Evolutionary conservation across 2,329 filamentous ascomycete genomes (phyloP).

Genomic region (Colletotrichum spaethianum): DNA sequence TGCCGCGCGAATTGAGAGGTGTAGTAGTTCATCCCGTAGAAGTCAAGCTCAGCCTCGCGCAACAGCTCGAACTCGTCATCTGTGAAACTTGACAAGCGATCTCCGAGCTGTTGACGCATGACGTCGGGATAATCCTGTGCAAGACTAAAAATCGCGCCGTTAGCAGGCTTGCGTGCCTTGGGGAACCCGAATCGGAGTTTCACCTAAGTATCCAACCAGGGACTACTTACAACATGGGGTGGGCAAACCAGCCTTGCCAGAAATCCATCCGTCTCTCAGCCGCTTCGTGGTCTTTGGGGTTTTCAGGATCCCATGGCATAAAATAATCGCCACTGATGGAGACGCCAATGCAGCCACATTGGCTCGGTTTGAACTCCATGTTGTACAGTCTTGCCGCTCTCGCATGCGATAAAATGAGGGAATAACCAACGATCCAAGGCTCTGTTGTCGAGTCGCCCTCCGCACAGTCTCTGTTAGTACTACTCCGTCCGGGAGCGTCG

Average conservation of each 20-base stretch:
- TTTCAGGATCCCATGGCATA: slow-evolving; percentile 53
- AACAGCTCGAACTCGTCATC: slow-evolving; percentile 54
- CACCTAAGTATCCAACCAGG: no score
- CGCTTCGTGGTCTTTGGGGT: slow-evolving; percentile 52
- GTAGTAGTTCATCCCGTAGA: slow-evolving; percentile 60
- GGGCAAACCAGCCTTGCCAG: slow-evolving; percentile 55
- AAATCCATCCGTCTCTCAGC: slow-evolving; percentile 56
- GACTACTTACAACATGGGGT: slow-evolving; percentile 47
- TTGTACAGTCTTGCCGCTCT: slow-evolving; percentile 54
- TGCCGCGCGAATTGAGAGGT: slow-evolving; percentile 55
- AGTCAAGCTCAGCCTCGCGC: slow-evolving; percentile 51
- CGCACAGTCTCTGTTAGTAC: slow-evolving; percentile 46
- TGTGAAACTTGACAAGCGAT: slow-evolving; percentile 54
- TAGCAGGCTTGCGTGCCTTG: no score
- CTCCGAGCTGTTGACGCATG: slow-evolving; percentile 55
- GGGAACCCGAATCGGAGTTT: no score
- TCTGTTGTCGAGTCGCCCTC: slow-evolving; percentile 51
- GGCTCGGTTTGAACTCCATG: slow-evolving; percentile 53
- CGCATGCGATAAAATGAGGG: slow-evolving; percentile 54
- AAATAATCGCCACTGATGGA: slow-evolving; percentile 58
- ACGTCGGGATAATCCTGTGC: slow-evolving; percentile 54
- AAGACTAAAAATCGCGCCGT: slow-evolving; percentile 40
- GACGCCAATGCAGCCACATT: slow-evolving; percentile 56
- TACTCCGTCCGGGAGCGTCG: slow-evolving; percentile 24
- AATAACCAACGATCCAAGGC: slow-evolving; percentile 56